Evolutionary conservation across 179 eudicot species (phyloP).

Genomic region (Beta corolliflora): DNA sequence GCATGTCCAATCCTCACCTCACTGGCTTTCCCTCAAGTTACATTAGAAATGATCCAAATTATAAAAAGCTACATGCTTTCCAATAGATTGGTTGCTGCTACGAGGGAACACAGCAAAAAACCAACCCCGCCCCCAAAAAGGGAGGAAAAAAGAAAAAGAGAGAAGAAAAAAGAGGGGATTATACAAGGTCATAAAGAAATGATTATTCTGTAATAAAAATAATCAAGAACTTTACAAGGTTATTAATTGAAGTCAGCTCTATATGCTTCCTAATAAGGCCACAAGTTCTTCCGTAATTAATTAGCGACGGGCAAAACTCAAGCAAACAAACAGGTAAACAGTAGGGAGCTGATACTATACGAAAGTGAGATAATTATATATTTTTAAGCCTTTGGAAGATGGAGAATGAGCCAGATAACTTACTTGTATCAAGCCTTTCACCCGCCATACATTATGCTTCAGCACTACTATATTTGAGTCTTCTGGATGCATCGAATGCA

Average conservation of each 20-base stretch:
- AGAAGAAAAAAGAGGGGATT: no score
- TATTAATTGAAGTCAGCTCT: no score
- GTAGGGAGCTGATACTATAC: not conserved
- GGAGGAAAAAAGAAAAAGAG: no score
- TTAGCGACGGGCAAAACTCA: not conserved
- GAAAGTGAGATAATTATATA: not conserved
- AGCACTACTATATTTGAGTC: slow-evolving; percentile 83
- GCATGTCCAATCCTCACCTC: not conserved
- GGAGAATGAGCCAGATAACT: slow-evolving; percentile 10
- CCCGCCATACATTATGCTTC: slow-evolving; percentile 98
- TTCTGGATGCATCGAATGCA: slow-evolving; percentile 85
- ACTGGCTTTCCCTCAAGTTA: not conserved
- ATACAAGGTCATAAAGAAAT: no score
- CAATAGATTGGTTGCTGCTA: not conserved
- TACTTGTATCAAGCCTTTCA: slow-evolving; percentile 94
- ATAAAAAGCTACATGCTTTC: not conserved
- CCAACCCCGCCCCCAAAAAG: not conserved
- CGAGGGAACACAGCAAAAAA: not conserved
- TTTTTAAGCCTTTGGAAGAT: not conserved
- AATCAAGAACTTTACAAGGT: not conserved
- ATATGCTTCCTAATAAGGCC: not conserved
- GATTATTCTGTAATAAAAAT: no score
- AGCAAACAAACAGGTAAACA: not conserved
- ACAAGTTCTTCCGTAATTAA: not conserved
- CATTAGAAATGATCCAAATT: not conserved